phyloP scores from a whole-genome alignment of 768 basidiomycete genomes.

The Pleurotus cornucopiae region DNA sequence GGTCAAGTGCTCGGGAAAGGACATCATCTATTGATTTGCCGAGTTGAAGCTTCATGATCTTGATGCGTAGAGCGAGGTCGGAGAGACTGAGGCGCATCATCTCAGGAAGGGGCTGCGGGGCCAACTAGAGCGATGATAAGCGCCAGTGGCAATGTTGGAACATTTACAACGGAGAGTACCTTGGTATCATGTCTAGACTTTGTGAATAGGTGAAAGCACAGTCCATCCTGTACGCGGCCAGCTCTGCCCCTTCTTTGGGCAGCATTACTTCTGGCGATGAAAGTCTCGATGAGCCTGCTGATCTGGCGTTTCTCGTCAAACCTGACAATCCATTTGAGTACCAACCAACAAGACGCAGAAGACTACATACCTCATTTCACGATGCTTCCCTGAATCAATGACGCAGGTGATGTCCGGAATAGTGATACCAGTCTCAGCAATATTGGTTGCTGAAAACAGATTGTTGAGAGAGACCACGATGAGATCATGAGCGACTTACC shows the following conservation, averaged over 20 bases:
- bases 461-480: constrained; percentile 1
- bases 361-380: constrained; percentile 75
- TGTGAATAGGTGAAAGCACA: constrained; percentile 96
- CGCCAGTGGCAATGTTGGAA: background rate
- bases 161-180: constrained; percentile 27
- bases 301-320: constrained; percentile 98
- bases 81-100: constrained; percentile 93
- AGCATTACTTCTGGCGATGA: constrained; percentile 88
- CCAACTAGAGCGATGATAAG: constrained; percentile 49
- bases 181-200: constrained; percentile 77
- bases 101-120: constrained; percentile 88
- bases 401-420: constrained; percentile 98
- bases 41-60: constrained; percentile 88
- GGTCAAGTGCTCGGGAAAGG: constrained; percentile 83
- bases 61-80: constrained; percentile 86
- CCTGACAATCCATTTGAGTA: constrained; percentile 29
- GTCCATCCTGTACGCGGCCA: constrained; percentile 82
- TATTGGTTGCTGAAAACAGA: constrained; percentile 67
- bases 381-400: constrained; percentile 89
- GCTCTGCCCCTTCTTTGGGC: constrained; percentile 86
- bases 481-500: constrained; percentile 40
- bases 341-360: too few relatives aligned
- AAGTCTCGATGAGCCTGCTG: constrained; percentile 87
- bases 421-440: constrained; percentile 96
- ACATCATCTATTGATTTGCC: constrained; percentile 88